phyloP scores from a whole-genome alignment of 2,329 filamentous ascomycete species.

The Diaporthe australafricana region DNA sequence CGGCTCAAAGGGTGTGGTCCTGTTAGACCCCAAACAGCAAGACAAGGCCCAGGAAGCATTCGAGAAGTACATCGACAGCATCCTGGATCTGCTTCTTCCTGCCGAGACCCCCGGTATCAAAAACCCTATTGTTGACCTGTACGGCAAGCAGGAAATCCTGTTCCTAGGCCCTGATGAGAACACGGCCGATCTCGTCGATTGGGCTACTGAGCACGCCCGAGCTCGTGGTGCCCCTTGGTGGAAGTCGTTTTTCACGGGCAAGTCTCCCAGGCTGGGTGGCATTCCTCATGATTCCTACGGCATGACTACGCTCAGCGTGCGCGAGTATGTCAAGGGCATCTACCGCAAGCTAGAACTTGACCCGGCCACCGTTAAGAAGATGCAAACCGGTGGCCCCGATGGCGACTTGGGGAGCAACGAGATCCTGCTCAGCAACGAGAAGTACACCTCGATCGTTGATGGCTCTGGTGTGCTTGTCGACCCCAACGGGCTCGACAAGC shows the following conservation, averaged over 20 bases:
- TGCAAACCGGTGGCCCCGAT: slow-evolving; percentile 97
- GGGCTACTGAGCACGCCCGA: slow-evolving; percentile 97
- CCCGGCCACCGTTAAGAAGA: slow-evolving; percentile 85
- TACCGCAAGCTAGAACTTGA: slow-evolving; percentile 96
- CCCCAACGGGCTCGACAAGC: slow-evolving; percentile 86
- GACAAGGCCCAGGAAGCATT: slow-evolving; percentile 93
- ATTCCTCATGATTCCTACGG: slow-evolving; percentile 97
- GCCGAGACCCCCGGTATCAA: slow-evolving; percentile 96
- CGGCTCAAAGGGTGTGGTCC: slow-evolving; percentile 96
- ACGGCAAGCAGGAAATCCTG: slow-evolving; percentile 94
- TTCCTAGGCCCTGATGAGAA: slow-evolving; percentile 99
- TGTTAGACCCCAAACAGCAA: slow-evolving; percentile 93
- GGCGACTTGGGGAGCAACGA: slow-evolving; percentile 98
- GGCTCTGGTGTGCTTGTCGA: slow-evolving; percentile 95
- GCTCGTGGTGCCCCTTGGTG: slow-evolving; percentile 93
- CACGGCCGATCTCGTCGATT: slow-evolving; percentile 95
- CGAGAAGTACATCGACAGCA: slow-evolving; percentile 99
- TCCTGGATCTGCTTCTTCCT: slow-evolving; percentile 91
- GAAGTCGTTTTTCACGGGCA: slow-evolving; percentile 99
- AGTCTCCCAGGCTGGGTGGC: slow-evolving; percentile 94
- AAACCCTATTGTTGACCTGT: slow-evolving; percentile 95
- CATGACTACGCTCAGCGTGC: slow-evolving; percentile 97
- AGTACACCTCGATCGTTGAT: slow-evolving; percentile 95
- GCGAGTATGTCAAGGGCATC: slow-evolving; percentile 95
- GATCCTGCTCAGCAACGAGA: slow-evolving; percentile 95